These are phyloP conservation scores for Aspergillus kassunensis DNA, from an alignment of 495 filamentous ascomycete species.

Conservation along the genomic window DNA sequence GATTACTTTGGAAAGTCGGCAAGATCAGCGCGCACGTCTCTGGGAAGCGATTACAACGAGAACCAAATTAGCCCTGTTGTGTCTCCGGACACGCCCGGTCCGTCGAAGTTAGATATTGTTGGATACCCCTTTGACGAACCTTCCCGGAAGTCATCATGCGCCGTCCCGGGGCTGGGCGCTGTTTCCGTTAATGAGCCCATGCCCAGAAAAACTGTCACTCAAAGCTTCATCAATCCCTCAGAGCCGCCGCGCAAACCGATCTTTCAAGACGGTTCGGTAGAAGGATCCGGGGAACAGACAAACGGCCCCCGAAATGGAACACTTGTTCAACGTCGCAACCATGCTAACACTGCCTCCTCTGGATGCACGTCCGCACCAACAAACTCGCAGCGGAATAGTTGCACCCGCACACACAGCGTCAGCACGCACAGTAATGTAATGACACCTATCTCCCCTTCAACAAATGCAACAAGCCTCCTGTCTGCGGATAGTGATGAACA, in stretches of 20 bases:
- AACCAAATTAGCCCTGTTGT: constrained; percentile 38
- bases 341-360: constrained; percentile 38
- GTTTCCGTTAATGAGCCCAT: constrained; percentile 26
- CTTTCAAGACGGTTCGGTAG: constrained; percentile 20
- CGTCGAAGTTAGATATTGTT: constrained; percentile 41
- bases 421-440: constrained; percentile 43
- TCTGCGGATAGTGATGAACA: constrained; percentile 48
- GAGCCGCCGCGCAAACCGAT: no score
- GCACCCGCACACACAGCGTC: constrained; percentile 42
- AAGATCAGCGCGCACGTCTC: constrained; percentile 20
- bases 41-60: constrained; percentile 27
- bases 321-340: constrained; percentile 25
- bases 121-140: constrained; percentile 22
- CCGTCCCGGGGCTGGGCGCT: constrained; percentile 31
- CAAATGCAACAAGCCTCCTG: constrained; percentile 50
- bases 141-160: constrained; percentile 37
- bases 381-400: constrained; percentile 40
- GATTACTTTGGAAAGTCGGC: constrained; percentile 20
- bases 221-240: no score
- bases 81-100: constrained; percentile 38
- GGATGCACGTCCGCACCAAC: constrained; percentile 33
- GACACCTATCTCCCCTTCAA: constrained; percentile 46
- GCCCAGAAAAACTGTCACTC: constrained; percentile 5
- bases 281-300: constrained; percentile 24
- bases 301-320: constrained; percentile 31